phyloP scores from a whole-genome alignment of 2,329 filamentous ascomycete species.

The Fusarium anguioides region DNA sequence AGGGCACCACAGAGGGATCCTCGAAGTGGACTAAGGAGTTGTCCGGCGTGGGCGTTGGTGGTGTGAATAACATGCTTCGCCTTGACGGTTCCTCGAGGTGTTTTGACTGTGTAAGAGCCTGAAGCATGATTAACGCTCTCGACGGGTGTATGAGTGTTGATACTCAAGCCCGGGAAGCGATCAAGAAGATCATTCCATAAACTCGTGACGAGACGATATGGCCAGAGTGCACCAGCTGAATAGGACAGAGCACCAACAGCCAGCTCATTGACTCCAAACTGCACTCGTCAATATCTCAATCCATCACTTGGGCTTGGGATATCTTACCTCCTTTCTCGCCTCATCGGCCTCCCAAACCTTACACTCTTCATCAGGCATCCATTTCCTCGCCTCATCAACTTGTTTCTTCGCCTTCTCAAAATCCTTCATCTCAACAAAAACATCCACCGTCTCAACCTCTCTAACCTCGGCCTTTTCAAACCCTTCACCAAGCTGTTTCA shows the following conservation, averaged over 20 bases:
- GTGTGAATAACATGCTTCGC: conserved; percentile 66
- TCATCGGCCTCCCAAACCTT: conserved; percentile 50
- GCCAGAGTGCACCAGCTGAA: conserved; percentile 61
- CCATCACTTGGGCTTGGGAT: fast-evolving
- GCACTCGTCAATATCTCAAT: conserved; percentile 12
- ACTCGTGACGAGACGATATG: conserved; percentile 61
- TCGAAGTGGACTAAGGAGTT: conserved; percentile 62
- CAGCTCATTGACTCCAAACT: conserved; percentile 51
- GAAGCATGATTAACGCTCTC: conserved; percentile 40
- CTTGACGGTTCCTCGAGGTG: conserved; percentile 56
- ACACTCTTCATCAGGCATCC: conserved; percentile 56
- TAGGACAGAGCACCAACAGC: conserved; percentile 58
- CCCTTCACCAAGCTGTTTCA: conserved; percentile 53
- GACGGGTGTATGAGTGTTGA: conserved; percentile 55
- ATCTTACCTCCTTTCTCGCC: conserved; percentile 47
- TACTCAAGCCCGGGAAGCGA: conserved; percentile 49
- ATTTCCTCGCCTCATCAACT: conserved; percentile 50
- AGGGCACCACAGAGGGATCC: conserved; percentile 58
- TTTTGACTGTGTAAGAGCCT: conserved; percentile 55
- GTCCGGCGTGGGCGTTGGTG: conserved; percentile 65
- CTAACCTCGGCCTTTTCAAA: conserved; percentile 55
- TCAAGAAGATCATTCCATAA: conserved; percentile 57
- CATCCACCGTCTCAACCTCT: conserved; percentile 59
- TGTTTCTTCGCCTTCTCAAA: conserved; percentile 49
- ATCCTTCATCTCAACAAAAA: conserved; percentile 54